Evolutionary conservation across 495 filamentous ascomycete genomes (phyloP).

Genomic region (Penicillium simplicissimum): DNA sequence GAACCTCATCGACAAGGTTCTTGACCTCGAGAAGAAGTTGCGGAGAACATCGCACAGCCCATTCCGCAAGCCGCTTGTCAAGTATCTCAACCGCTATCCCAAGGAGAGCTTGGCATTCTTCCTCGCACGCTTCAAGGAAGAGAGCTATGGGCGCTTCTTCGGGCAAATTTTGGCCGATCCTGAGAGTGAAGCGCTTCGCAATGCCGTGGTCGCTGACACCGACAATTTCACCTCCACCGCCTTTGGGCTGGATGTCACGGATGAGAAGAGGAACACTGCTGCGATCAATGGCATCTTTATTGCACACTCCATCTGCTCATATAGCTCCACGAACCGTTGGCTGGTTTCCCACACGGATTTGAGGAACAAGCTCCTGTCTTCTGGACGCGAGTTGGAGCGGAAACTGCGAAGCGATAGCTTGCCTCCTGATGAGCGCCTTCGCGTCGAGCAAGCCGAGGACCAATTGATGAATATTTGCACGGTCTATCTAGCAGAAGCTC

Average conservation of each 20-base stretch:
- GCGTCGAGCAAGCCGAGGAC: slow-evolving; percentile 84
- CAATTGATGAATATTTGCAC: slow-evolving; percentile 86
- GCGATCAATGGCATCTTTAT: slow-evolving; percentile 87
- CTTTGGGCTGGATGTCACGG: slow-evolving; percentile 53
- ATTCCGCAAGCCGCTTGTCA: slow-evolving; percentile 88
- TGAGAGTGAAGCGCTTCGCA: slow-evolving; percentile 71
- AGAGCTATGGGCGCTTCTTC: slow-evolving; percentile 90
- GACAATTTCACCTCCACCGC: slow-evolving; percentile 66
- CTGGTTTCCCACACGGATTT: slow-evolving; percentile 74
- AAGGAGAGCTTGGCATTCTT: slow-evolving; percentile 84
- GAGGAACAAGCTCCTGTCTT: slow-evolving; percentile 64
- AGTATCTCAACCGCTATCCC: slow-evolving; percentile 90
- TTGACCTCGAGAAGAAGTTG: slow-evolving; percentile 84
- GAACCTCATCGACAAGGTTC: slow-evolving; percentile 79
- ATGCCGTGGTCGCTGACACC: slow-evolving; percentile 71
- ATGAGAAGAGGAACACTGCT: slow-evolving; percentile 66
- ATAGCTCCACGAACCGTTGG: slow-evolving; percentile 60
- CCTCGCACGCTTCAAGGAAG: slow-evolving; percentile 69
- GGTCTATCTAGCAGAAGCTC: slow-evolving; percentile 69
- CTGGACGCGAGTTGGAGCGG: slow-evolving; percentile 72
- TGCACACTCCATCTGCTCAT: slow-evolving; percentile 67
- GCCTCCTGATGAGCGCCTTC: slow-evolving; percentile 71
- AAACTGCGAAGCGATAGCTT: slow-evolving; percentile 69
- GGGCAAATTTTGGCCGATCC: slow-evolving; percentile 82
- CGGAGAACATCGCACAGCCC: slow-evolving; percentile 90